These are phyloP conservation scores for Theileria orientalis DNA, from an alignment of 169 alveolate genomes.

Conservation along the genomic window DNA sequence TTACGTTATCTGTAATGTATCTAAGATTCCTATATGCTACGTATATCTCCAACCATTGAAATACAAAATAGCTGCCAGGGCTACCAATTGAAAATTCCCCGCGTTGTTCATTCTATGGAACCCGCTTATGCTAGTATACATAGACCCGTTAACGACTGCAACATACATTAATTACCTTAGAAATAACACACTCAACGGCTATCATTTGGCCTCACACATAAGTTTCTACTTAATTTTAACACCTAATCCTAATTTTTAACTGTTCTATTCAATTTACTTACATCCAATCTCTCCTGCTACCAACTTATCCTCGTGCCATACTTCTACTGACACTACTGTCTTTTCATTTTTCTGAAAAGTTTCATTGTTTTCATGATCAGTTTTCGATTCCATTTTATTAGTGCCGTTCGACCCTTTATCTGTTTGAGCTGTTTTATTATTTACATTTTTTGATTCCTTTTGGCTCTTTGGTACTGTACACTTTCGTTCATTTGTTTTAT, in stretches of 20 bases:
- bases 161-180: background rate
- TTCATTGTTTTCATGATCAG: background rate
- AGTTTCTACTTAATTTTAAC: too few relatives aligned
- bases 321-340: conserved; percentile 68
- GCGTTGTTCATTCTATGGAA: conserved; percentile 66
- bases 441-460: background rate
- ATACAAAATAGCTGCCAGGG: conserved; percentile 68
- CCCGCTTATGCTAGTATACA: conserved; percentile 74
- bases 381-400: background rate
- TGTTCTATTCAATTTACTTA: too few relatives aligned
- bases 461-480: too few relatives aligned
- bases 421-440: too few relatives aligned
- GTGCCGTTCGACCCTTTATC: too few relatives aligned
- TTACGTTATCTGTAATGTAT: background rate
- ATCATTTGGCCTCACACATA: too few relatives aligned
- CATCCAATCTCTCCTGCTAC: conserved; percentile 78
- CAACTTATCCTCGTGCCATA: conserved; percentile 62
- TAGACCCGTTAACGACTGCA: conserved; percentile 63
- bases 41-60: conserved; percentile 10
- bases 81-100: conserved; percentile 71
- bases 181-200: too few relatives aligned
- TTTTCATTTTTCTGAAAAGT: background rate
- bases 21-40: background rate
- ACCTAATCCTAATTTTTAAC: too few relatives aligned
- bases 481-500: too few relatives aligned